Conservation (phyloP, 257 asterid genomes). For the Nicotiana paniculata region DNA sequence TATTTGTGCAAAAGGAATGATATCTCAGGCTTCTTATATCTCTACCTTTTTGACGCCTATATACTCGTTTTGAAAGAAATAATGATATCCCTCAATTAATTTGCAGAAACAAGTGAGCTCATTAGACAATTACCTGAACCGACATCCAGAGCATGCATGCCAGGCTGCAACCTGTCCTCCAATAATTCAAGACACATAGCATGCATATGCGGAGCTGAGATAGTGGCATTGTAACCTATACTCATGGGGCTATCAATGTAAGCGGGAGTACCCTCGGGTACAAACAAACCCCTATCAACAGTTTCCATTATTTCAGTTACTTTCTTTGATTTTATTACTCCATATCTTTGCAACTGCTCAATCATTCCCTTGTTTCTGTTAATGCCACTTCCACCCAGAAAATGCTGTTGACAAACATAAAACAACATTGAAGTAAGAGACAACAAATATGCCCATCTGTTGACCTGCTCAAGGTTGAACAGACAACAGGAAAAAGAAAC, state of each 20-base stretch:
- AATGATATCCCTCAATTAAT: neutral
- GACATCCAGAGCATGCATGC: constrained; percentile 83
- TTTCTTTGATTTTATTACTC: constrained; percentile 47
- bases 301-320: constrained; percentile 78
- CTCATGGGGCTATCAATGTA: constrained; percentile 73
- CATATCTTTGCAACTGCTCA: constrained; percentile 43
- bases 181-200: constrained; percentile 86
- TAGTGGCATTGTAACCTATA: constrained; percentile 86
- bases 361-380: constrained; percentile 55
- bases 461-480: constrained; percentile 27
- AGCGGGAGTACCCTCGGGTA: constrained; percentile 71
- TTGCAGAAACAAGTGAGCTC: neutral
- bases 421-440: constrained; percentile 36
- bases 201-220: constrained; percentile 99
- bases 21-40: neutral
- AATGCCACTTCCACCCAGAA: constrained; percentile 41
- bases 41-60: neutral
- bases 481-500: neutral
- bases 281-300: constrained; percentile 82
- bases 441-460: constrained; percentile 27
- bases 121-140: constrained; percentile 63
- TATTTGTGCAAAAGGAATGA: neutral
- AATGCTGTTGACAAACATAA: constrained; percentile 51
- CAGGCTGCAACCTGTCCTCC: constrained; percentile 82
- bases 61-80: neutral